Conservation (phyloP, 1,284 basidiomycete species). For the Inonotus hispidus region DNA sequence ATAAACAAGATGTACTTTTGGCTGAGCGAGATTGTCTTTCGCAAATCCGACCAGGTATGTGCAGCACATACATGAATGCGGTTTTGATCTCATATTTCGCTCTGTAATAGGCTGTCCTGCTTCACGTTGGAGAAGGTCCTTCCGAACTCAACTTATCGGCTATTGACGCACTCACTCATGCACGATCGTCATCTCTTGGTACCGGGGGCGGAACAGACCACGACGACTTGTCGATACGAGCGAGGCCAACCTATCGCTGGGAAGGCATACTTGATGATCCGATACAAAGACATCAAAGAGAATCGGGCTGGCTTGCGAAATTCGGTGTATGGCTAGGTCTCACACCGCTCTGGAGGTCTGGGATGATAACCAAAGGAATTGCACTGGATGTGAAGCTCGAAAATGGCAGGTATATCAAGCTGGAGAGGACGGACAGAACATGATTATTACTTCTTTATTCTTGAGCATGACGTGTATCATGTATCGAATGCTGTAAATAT, state of each 20-base stretch:
- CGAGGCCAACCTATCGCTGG: conserved; percentile 61
- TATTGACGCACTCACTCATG: conserved; percentile 48
- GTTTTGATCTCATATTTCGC: not conserved
- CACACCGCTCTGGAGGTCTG: conserved; percentile 53
- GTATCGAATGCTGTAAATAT: too few species aligned
- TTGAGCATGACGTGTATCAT: not conserved
- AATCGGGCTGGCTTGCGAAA: conserved; percentile 41
- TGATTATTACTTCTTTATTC: not conserved
- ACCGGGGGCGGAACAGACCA: conserved; percentile 73
- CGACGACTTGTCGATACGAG: conserved; percentile 53
- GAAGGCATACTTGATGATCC: conserved; percentile 65
- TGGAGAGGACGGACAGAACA: not conserved
- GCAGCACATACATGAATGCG: not conserved
- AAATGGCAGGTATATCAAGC: conserved; percentile 52
- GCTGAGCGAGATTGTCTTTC: conserved; percentile 70
- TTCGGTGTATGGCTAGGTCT: conserved; percentile 63
- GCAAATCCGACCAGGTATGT: conserved; percentile 44
- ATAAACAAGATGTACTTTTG: conserved; percentile 74
- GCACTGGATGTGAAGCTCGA: conserved; percentile 53
- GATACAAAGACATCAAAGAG: conserved; percentile 33
- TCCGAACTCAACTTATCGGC: conserved; percentile 58
- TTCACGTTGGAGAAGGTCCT: conserved; percentile 49
- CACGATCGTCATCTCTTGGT: conserved; percentile 46
- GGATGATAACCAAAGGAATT: conserved; percentile 45
- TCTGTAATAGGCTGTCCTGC: conserved; percentile 46